phyloP scores from a whole-genome alignment of 2,329 filamentous ascomycete genomes.

The Hymenoscyphus scutula region DNA sequence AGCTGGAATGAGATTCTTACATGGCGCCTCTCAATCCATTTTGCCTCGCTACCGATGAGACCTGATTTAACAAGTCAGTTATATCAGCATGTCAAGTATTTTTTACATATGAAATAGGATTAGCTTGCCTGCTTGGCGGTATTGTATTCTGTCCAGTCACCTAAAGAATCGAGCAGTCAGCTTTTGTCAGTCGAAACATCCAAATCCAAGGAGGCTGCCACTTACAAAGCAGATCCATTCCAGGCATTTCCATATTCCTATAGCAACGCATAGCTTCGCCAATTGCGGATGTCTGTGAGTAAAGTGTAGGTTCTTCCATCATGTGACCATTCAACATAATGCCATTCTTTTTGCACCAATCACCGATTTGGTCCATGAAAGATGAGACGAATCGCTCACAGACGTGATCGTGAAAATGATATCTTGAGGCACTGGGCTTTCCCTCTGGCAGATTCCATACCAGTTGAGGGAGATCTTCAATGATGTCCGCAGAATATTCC shows the following conservation, averaged over 20 bases:
- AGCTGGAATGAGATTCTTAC: slow-evolving; percentile 19
- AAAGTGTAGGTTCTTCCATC: slow-evolving; percentile 37
- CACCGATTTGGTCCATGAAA: slow-evolving; percentile 34
- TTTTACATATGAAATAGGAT: not conserved
- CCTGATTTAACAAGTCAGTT: not conserved
- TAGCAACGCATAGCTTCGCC: slow-evolving; percentile 39
- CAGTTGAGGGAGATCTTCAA: slow-evolving; percentile 32
- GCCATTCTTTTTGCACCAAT: slow-evolving; percentile 33
- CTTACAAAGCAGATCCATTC: slow-evolving; percentile 34
- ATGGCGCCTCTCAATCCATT: slow-evolving; percentile 33
- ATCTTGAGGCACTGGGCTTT: slow-evolving; percentile 30
- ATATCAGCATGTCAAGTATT: not conserved
- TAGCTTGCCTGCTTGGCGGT: slow-evolving; percentile 38
- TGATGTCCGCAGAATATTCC: slow-evolving; percentile 28
- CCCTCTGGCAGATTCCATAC: slow-evolving; percentile 35
- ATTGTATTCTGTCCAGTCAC: slow-evolving; percentile 36
- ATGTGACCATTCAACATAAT: slow-evolving; percentile 35
- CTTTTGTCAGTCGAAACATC: not conserved
- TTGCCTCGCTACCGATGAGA: slow-evolving; percentile 31
- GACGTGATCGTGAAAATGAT: slow-evolving; percentile 37
- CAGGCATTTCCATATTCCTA: slow-evolving; percentile 34
- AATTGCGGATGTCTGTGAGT: slow-evolving; percentile 35
- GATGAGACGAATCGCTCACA: slow-evolving; percentile 36
- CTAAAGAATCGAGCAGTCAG: not conserved
- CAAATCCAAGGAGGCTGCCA: not conserved